Percentiles rank a stretch among this genome's conserved stretches.
phyloP scores from a whole-genome alignment of 176 grass and related monocot species.

The Aegilops sharonensis region DNA sequence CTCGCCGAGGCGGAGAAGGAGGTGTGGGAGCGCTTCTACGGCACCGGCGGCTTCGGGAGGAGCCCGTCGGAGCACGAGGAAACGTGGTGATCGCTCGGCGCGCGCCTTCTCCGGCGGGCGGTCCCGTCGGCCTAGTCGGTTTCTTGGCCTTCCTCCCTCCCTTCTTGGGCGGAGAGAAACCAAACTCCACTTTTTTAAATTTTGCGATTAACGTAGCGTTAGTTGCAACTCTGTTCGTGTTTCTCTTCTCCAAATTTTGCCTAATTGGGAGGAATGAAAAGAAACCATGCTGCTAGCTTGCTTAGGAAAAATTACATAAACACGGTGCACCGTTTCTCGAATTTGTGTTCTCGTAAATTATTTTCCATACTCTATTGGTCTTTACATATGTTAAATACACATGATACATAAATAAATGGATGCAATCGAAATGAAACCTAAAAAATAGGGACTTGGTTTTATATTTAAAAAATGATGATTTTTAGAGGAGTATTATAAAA shows the following conservation, averaged over 20 bases:
- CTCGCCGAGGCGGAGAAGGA: constrained; percentile 46
- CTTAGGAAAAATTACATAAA: background rate
- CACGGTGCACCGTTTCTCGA: background rate
- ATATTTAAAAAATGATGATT: too few relatives aligned
- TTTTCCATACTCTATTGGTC: too few relatives aligned
- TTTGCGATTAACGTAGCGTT: background rate
- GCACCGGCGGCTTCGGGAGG: constrained; percentile 77
- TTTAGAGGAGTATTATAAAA: too few relatives aligned
- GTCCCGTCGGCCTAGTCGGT: background rate
- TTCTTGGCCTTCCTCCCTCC: constrained; percentile 17
- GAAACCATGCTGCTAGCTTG: background rate
- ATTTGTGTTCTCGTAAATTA: background rate
- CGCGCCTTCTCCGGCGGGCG: background rate
- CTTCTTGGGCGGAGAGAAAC: constrained; percentile 8
- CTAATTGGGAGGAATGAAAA: constrained; percentile 3
- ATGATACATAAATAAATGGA: too few relatives aligned
- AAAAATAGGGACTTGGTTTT: too few relatives aligned
- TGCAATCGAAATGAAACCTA: too few relatives aligned
- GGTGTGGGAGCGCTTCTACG: constrained; percentile 67
- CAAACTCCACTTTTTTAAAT: background rate
- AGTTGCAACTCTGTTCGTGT: background rate
- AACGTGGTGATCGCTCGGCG: background rate
- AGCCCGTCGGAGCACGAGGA: constrained; percentile 71
- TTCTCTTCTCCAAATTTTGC: constrained; percentile 12
- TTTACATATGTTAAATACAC: too few relatives aligned